These are phyloP conservation scores for Plasmodium reichenowi DNA, from an alignment of 169 alveolate genomes.

Conservation along the genomic window DNA sequence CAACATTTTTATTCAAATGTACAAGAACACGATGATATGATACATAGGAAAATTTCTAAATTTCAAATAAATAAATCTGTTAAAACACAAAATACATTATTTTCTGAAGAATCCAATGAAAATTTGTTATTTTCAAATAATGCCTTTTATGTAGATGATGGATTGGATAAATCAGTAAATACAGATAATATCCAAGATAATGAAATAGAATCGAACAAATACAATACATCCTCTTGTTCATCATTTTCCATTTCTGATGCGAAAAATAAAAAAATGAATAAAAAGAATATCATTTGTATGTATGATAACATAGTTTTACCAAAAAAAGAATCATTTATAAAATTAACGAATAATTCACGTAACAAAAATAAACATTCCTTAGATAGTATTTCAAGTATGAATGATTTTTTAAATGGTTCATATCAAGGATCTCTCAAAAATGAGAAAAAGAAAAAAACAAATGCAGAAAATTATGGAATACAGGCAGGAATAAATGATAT, in stretches of 20 bases:
- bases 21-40: background rate
- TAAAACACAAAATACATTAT: conserved; percentile 6
- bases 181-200: conserved; percentile 16
- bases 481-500: background rate
- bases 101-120: conserved; percentile 31
- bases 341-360: background rate
- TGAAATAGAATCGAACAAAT: conserved; percentile 8
- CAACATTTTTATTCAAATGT: conserved; percentile 4
- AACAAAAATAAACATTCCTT: background rate
- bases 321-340: conserved; percentile 1
- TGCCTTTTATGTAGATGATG: conserved; percentile 44
- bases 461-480: background rate
- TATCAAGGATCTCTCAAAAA: background rate
- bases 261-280: conserved; percentile 6
- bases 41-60: background rate
- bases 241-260: background rate
- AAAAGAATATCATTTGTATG: background rate
- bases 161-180: conserved; percentile 15
- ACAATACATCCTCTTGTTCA: background rate
- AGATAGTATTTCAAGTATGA: conserved; percentile 1
- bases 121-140: conserved; percentile 7
- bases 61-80: conserved; percentile 32
- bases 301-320: too few species aligned
- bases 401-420: background rate
- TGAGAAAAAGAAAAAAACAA: background rate